A percentile compares a stretch with the other conserved stretches of the same genome.
These are phyloP conservation scores for Thecaphora frezii DNA, from an alignment of 1,284 basidiomycete species.

Conservation along the genomic window DNA sequence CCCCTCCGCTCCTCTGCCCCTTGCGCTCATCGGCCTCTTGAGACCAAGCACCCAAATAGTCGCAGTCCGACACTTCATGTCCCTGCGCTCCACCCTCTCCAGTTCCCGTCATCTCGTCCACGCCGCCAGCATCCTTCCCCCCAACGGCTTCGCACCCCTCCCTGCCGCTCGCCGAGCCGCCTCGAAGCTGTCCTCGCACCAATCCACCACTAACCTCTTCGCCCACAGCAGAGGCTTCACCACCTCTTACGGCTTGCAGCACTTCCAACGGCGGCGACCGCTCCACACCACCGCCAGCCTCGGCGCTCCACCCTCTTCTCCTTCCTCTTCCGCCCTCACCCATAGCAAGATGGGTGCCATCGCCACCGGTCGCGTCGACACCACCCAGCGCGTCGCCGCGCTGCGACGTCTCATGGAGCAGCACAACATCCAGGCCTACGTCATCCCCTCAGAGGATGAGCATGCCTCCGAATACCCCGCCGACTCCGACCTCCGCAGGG, in stretches of 20 bases:
- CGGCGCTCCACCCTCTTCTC: background rate
- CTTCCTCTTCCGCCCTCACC: slow-evolving; percentile 7
- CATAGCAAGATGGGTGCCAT: slow-evolving; percentile 47
- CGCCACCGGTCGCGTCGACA: slow-evolving; percentile 49
- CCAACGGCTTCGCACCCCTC: too few species aligned
- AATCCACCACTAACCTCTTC: slow-evolving; percentile 6
- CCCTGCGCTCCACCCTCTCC: too few species aligned
- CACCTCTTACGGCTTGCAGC: slow-evolving; percentile 21
- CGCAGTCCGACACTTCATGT: too few species aligned
- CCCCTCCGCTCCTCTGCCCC: too few species aligned
- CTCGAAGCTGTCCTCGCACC: slow-evolving; percentile 8
- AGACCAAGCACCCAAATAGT: too few species aligned
- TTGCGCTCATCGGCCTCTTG: too few species aligned
- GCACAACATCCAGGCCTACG: slow-evolving; percentile 48
- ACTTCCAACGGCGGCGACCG: slow-evolving; percentile 2
- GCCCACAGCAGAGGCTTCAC: slow-evolving; percentile 5
- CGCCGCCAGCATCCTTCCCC: too few species aligned
- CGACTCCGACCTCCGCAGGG: slow-evolving; percentile 72
- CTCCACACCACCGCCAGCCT: too few species aligned
- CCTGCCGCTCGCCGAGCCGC: too few species aligned
- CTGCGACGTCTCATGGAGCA: slow-evolving; percentile 45
- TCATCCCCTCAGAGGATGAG: slow-evolving; percentile 62
- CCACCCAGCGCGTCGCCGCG: slow-evolving; percentile 38
- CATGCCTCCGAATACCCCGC: slow-evolving; percentile 81
- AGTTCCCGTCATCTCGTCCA: too few species aligned